Conservation (phyloP, 371 early-diverging fungal species). For the Parasitella parasitica region DNA sequence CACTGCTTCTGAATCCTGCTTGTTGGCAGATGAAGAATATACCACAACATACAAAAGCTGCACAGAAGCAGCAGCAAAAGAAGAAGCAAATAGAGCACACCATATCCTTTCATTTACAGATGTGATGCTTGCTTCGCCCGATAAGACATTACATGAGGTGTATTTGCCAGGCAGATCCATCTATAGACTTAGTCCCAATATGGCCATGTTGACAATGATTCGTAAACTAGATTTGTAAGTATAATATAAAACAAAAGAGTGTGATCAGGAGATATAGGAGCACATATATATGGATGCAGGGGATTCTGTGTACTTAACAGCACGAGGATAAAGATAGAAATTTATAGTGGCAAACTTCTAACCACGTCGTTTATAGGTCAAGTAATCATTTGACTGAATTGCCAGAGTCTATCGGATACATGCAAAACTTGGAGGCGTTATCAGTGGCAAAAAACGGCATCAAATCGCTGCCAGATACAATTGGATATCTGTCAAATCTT, state of each 20-base stretch:
- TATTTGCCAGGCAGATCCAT: conserved; percentile 14
- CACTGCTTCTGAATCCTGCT: background rate
- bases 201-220: conserved; percentile 21
- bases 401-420: conserved; percentile 24
- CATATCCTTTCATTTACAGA: conserved; percentile 15
- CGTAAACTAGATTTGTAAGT: conserved; percentile 30
- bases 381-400: conserved; percentile 25
- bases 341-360: background rate
- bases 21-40: background rate
- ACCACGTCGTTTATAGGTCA: conserved; percentile 13
- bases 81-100: background rate
- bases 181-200: conserved; percentile 19
- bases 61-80: background rate
- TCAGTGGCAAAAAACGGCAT: conserved; percentile 54
- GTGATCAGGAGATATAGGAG: background rate
- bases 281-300: conserved; percentile 5
- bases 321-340: background rate
- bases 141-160: conserved; percentile 9
- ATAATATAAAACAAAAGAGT: background rate
- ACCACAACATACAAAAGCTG: too few relatives aligned
- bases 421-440: conserved; percentile 16
- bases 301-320: background rate
- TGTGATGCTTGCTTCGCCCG: background rate
- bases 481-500: conserved; percentile 58
- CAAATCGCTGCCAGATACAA: conserved; percentile 57